Evolutionary conservation across 148 eudicot genomes (phyloP).

Genomic region (Talinum fruticosum): DNA sequence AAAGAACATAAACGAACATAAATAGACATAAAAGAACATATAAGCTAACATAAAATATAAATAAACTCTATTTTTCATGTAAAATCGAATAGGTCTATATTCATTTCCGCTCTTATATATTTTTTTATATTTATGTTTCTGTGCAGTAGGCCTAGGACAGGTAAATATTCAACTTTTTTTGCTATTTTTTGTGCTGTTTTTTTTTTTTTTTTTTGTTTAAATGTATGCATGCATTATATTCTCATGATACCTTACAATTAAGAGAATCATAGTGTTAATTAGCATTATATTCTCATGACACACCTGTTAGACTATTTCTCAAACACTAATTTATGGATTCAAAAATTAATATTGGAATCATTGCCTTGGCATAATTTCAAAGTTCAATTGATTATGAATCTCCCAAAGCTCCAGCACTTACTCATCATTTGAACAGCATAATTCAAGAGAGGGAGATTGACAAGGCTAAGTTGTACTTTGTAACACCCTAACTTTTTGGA

Average conservation of each 20-base stretch:
- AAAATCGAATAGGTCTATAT: too few relatives aligned
- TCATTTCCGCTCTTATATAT: too few relatives aligned
- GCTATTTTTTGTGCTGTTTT: too few relatives aligned
- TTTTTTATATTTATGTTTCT: too few relatives aligned
- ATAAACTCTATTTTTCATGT: too few relatives aligned
- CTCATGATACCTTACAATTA: not conserved
- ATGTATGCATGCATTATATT: not conserved
- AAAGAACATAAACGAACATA: too few relatives aligned
- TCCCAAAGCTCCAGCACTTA: not conserved
- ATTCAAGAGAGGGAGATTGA: not conserved
- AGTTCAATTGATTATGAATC: not conserved
- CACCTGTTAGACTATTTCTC: not conserved
- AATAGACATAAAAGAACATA: too few relatives aligned
- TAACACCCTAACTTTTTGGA: too few relatives aligned
- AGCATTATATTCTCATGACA: too few relatives aligned
- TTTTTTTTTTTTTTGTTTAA: too few relatives aligned
- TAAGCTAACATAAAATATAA: too few relatives aligned
- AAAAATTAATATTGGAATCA: not conserved
- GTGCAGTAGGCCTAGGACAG: constrained; percentile 98
- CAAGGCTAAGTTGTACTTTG: too few relatives aligned
- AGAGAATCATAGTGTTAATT: not conserved
- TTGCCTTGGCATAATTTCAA: not conserved
- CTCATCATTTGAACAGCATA: not conserved
- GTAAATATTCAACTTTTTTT: constrained; percentile 27
- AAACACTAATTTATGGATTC: not conserved